Conservation (phyloP, 371 early-diverging fungal genomes). For the Apophysomyces ossiformis region DNA sequence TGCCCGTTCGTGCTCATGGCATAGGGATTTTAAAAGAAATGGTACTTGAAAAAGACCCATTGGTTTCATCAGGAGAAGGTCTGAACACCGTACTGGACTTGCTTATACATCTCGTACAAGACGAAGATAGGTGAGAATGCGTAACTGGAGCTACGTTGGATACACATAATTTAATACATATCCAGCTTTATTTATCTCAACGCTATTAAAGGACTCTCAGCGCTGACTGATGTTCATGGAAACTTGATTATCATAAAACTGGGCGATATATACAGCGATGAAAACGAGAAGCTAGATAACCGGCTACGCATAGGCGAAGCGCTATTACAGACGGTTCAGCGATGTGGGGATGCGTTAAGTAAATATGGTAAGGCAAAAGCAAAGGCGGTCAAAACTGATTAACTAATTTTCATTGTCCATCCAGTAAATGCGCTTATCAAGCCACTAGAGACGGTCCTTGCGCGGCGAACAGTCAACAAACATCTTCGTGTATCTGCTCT, state of each 20-base stretch:
- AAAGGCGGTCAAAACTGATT: not conserved
- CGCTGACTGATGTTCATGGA: constrained; percentile 82
- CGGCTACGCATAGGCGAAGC: constrained; percentile 89
- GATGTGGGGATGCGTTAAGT: constrained; percentile 78
- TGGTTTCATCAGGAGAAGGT: constrained; percentile 53
- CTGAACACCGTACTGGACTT: constrained; percentile 70
- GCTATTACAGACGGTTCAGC: constrained; percentile 81
- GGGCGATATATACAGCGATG: constrained; percentile 65
- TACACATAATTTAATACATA: not conserved
- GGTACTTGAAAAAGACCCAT: constrained; percentile 67
- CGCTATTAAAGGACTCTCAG: constrained; percentile 83
- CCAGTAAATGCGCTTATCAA: constrained; percentile 66
- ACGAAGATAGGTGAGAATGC: constrained; percentile 71
- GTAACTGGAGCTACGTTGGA: not conserved
- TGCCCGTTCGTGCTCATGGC: constrained; percentile 91
- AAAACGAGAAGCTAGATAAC: constrained; percentile 66
- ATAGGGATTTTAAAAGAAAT: constrained; percentile 78
- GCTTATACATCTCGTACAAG: constrained; percentile 76
- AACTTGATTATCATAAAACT: constrained; percentile 68
- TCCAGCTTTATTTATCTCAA: constrained; percentile 85
- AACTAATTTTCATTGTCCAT: constrained; percentile 1
- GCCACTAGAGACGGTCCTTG: constrained; percentile 70
- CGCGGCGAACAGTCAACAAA: constrained; percentile 37
- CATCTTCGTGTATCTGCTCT: constrained; percentile 66
- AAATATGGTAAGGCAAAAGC: constrained; percentile 60